phyloP scores from a whole-genome alignment of 1,284 basidiomycete species.

The Rhizoctonia solani region DNA sequence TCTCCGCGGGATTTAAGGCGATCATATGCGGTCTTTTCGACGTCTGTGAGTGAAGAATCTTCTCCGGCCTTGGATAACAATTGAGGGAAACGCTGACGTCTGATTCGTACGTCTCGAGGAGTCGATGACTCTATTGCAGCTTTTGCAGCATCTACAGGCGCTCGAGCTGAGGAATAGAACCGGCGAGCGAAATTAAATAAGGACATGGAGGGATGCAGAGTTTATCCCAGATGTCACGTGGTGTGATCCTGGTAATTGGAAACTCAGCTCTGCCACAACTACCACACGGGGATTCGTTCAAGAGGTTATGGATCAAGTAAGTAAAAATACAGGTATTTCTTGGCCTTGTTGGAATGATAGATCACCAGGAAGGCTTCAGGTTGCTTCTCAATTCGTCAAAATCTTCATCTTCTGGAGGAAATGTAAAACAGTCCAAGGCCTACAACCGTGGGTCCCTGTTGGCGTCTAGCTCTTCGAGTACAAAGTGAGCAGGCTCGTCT shows the following conservation, averaged over 20 bases:
- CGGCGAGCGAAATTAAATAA: conserved; percentile 46
- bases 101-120: conserved; percentile 70
- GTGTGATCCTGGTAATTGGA: neutral
- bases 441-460: conserved; percentile 33
- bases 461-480: neutral
- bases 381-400: conserved; percentile 8
- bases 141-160: conserved; percentile 52
- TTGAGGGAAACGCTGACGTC: conserved; percentile 55
- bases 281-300: neutral
- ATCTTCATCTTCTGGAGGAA: conserved; percentile 6
- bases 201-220: conserved; percentile 3
- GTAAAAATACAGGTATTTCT: neutral
- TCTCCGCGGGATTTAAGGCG: conserved; percentile 60
- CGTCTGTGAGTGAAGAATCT: conserved; percentile 57
- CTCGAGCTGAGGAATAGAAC: conserved; percentile 52
- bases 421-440: conserved; percentile 15
- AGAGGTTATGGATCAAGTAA: conserved; percentile 20
- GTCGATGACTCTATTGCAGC: conserved; percentile 67
- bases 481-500: conserved; percentile 2
- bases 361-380: conserved; percentile 11
- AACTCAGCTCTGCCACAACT: neutral
- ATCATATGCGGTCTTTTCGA: conserved; percentile 62
- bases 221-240: neutral
- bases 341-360: neutral
- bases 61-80: conserved; percentile 54